Conservation (phyloP, 2,329 filamentous ascomycete species). For the Colletotrichum tabaci region DNA sequence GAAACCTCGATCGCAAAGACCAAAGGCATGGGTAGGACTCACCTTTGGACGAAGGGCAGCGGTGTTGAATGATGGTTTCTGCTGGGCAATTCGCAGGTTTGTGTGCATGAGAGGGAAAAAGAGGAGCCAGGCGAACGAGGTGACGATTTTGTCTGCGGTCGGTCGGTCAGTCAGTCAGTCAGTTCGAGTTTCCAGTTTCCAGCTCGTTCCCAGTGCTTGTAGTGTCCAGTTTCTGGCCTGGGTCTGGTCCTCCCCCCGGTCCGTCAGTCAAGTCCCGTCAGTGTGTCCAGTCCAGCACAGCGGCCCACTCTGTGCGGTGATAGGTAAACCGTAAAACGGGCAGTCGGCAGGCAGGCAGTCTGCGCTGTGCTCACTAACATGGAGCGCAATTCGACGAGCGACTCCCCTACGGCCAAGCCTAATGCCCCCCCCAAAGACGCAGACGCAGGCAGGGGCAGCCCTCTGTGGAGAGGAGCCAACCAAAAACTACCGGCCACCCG, state of each 20-base stretch:
- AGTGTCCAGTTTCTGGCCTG: conserved; percentile 20
- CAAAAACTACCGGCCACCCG: conserved; percentile 25
- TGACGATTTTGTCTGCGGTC: conserved; percentile 58
- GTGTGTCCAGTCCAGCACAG: not conserved
- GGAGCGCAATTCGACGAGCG: not conserved
- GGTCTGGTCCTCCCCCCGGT: not conserved
- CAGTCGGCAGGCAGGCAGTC: conserved; percentile 1
- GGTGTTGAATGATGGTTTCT: conserved; percentile 53
- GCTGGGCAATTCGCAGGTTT: conserved; percentile 53
- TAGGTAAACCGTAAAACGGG: not conserved
- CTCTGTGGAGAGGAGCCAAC: conserved; percentile 18
- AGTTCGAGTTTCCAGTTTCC: conserved; percentile 16
- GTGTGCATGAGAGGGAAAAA: conserved; percentile 59
- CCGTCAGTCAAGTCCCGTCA: not conserved
- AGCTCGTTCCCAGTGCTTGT: conserved; percentile 17
- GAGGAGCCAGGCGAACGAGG: conserved; percentile 58
- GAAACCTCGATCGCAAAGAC: conserved; percentile 55
- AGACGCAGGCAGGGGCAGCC: not conserved
- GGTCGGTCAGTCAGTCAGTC: conserved; percentile 38
- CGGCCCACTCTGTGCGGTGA: not conserved
- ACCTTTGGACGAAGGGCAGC: conserved; percentile 52
- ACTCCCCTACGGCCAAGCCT: conserved; percentile 4
- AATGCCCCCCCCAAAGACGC: not conserved
- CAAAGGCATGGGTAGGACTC: conserved; percentile 53
- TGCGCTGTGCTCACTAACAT: conserved; percentile 24